Evolutionary conservation across 148 eudicot species (phyloP).

Genomic region (Dianthus caryophyllus): DNA sequence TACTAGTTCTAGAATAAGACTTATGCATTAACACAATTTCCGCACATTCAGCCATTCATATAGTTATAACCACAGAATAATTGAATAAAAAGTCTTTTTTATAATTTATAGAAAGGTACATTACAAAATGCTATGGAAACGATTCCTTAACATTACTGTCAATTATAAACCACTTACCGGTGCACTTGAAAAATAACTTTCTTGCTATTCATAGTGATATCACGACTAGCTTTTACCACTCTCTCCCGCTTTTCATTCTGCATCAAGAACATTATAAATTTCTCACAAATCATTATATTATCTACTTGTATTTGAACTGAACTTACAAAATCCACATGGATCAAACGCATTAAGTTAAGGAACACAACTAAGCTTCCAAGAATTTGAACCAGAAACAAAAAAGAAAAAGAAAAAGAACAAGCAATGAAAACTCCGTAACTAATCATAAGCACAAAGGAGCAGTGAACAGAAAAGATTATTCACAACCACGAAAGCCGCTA

Average conservation of each 20-base stretch:
- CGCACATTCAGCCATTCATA: background rate
- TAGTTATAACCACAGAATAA: too few relatives aligned
- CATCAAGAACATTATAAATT: slow-evolving; percentile 4
- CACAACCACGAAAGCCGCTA: background rate
- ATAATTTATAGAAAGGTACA: background rate
- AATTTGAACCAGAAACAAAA: background rate
- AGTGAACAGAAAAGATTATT: background rate
- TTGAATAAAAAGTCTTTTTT: too few relatives aligned
- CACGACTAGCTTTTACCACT: slow-evolving; percentile 97
- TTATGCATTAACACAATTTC: too few relatives aligned
- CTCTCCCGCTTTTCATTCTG: slow-evolving; percentile 97
- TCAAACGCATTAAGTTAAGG: background rate
- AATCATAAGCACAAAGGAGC: background rate
- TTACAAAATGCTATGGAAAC: background rate
- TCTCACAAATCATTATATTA: background rate
- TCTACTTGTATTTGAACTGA: background rate
- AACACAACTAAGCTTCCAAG: background rate
- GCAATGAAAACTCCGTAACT: background rate
- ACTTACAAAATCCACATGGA: background rate
- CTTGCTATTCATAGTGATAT: slow-evolving; percentile 93
- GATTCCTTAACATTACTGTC: background rate
- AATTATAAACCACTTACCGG: slow-evolving; percentile 43
- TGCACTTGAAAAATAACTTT: slow-evolving; percentile 99
- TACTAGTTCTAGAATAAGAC: too few relatives aligned
- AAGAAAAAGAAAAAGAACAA: background rate